A percentile compares a stretch with the other conserved stretches of the same genome.
These are phyloP conservation scores for Podosphaera aphanis DNA, from an alignment of 2,329 filamentous ascomycete genomes.

Conservation along the genomic window DNA sequence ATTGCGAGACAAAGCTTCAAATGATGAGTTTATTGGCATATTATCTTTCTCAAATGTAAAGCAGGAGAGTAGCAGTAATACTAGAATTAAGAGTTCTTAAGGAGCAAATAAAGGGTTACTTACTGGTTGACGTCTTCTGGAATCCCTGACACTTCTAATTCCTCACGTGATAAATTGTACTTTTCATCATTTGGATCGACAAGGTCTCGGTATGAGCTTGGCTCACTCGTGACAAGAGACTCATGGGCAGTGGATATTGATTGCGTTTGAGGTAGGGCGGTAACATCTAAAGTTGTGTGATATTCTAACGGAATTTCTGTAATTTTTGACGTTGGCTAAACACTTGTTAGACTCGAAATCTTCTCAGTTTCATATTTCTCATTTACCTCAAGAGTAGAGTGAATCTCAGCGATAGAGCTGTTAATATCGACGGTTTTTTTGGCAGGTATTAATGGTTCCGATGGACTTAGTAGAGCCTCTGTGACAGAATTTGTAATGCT, in stretches of 20 bases:
- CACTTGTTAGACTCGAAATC: constrained; percentile 39
- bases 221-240: constrained; percentile 21
- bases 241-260: constrained; percentile 12
- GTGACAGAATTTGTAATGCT: constrained; percentile 21
- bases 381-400: constrained; percentile 39
- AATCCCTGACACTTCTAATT: constrained; percentile 33
- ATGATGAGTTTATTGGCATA: constrained; percentile 54
- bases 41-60: too few relatives aligned
- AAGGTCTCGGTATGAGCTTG: constrained; percentile 25
- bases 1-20: constrained; percentile 23
- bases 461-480: constrained; percentile 20
- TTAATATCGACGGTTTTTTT: constrained; percentile 50
- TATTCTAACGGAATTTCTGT: constrained; percentile 23
- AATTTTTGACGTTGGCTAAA: constrained; percentile 32
- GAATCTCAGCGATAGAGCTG: constrained; percentile 40
- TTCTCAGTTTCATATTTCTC: constrained; percentile 51
- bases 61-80: too few relatives aligned
- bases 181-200: constrained; percentile 22
- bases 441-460: constrained; percentile 36
- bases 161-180: constrained; percentile 21
- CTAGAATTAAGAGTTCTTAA: constrained; percentile 54
- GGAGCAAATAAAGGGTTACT: constrained; percentile 16
- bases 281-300: constrained; percentile 21
- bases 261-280: constrained; percentile 19
- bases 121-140: constrained; percentile 29